Percentiles rank a stretch among this genome's conserved stretches.
Evolutionary conservation across 1,284 basidiomycete species (phyloP).

Genomic region (Microbotryomycetes sp.): DNA sequence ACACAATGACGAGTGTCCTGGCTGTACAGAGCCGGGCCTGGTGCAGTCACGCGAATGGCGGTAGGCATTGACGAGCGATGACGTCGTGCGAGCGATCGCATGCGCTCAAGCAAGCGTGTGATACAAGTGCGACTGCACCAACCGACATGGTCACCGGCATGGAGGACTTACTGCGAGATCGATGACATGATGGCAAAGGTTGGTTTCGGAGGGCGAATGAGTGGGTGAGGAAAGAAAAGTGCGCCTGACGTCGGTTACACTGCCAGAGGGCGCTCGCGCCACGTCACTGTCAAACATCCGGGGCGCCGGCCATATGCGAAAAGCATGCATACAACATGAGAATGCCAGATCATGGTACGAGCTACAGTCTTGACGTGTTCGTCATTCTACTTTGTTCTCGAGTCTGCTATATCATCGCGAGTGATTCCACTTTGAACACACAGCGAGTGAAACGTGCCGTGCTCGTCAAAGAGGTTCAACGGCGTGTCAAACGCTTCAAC

Average conservation of each 20-base stretch:
- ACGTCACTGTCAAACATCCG: too few species aligned
- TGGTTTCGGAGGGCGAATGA: too few species aligned
- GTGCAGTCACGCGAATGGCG: not conserved
- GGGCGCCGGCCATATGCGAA: too few species aligned
- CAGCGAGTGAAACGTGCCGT: conserved; percentile 43
- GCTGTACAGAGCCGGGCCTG: not conserved
- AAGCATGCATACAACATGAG: too few species aligned
- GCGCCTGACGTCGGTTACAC: too few species aligned
- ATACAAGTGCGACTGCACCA: too few species aligned
- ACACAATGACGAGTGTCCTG: not conserved
- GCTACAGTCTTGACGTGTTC: not conserved
- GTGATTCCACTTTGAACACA: conserved; percentile 65
- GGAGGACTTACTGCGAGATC: not conserved
- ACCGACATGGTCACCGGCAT: too few species aligned
- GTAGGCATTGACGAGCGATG: not conserved
- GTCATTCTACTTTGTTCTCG: not conserved
- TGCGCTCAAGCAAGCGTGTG: not conserved
- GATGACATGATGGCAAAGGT: conserved; percentile 18
- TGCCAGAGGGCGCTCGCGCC: too few species aligned
- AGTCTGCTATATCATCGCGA: conserved; percentile 52
- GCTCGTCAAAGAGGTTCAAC: conserved; percentile 51
- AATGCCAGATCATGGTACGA: not conserved
- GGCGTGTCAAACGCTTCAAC: conserved; percentile 66
- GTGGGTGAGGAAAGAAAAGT: too few species aligned
- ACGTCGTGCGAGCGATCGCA: not conserved